phyloP scores from a whole-genome alignment of 768 basidiomycete species.

The Bullera alba region DNA sequence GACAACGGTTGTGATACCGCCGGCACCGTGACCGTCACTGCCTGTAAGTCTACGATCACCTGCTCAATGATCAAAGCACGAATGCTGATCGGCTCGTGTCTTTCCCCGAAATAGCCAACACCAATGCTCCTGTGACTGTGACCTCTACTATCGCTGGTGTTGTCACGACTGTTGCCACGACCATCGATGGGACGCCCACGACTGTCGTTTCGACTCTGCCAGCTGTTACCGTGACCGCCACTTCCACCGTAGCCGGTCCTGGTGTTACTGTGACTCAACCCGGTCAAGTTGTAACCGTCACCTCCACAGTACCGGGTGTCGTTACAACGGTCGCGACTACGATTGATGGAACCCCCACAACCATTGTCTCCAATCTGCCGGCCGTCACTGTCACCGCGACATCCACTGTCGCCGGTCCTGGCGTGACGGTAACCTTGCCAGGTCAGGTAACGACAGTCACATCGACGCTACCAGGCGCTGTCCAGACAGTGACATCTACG shows the following conservation, averaged over 20 bases:
- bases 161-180: constrained; percentile 2
- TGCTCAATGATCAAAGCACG: too few species aligned
- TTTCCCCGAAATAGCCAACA: neutral
- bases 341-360: constrained; percentile 3
- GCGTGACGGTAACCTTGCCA: neutral
- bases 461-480: neutral
- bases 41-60: constrained; percentile 12
- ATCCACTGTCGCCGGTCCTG: too few species aligned
- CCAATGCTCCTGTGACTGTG: neutral
- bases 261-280: neutral
- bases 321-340: constrained; percentile 2
- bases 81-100: neutral
- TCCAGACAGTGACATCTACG: constrained; percentile 2
- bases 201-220: too few species aligned
- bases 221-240: too few species aligned
- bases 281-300: neutral
- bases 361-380: constrained; percentile 6
- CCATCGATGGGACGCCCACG: too few species aligned
- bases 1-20: neutral
- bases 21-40: constrained; percentile 8
- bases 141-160: neutral
- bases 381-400: constrained; percentile 4
- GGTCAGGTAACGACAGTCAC: constrained; percentile 1
- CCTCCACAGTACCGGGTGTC: constrained; percentile 1
- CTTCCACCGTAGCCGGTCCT: neutral